Base-by-base conservation (phyloP, 2,329 filamentous ascomycete genomes). In the Akanthomyces uredinophilus region DNA sequence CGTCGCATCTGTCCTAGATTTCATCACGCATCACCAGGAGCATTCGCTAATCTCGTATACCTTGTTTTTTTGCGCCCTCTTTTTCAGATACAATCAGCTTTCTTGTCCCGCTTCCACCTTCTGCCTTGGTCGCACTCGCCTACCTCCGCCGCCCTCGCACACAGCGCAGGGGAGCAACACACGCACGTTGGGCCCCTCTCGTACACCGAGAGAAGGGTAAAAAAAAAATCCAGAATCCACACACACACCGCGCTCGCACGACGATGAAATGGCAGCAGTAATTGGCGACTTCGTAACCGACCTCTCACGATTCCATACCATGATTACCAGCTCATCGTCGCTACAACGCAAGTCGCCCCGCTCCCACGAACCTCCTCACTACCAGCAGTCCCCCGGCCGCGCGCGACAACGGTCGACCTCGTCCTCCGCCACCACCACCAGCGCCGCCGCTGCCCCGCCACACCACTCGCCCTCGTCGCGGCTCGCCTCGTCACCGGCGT, bases 271-370 rank as follows among this genome's bases (percentile, higher is more conserved):
- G 85, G 85, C 84, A 71, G 80, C 84, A 76, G 74, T 87, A 75
- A 82, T 87, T 69, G 83, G 83, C 74, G 91, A 94, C 80, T 87
- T 87, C 79, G 86, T 87, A 77, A 84, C 90, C 75, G 87, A 91
- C 77, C 81, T 87, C 69, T 82, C 85, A 70, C 84, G 86, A 77
- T 88, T 89, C 77, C 85, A 86, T 79, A 86, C 82, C 78, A 89
- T 87, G 82, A 89, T 91, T 79, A 76, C 78, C 63, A 75, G 77
- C 62, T 59, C 61, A 1, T 74, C 80, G 50, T 76, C 77, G 56
- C 68, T 79, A 66, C 75, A 74, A 66, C 78, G 57, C 57, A 60
- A 77, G 66, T 78, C 78, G 66, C 79, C 80, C 66, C 78, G 80
- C 67, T 78, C 77, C 65, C 78, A 78, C 70, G 50, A 37, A 63